Evolutionary conservation across 345 rosid species (phyloP), one percentile per base, ranked within the genome.

Genomic region (rapeseed (Brassica napus)): DNA sequence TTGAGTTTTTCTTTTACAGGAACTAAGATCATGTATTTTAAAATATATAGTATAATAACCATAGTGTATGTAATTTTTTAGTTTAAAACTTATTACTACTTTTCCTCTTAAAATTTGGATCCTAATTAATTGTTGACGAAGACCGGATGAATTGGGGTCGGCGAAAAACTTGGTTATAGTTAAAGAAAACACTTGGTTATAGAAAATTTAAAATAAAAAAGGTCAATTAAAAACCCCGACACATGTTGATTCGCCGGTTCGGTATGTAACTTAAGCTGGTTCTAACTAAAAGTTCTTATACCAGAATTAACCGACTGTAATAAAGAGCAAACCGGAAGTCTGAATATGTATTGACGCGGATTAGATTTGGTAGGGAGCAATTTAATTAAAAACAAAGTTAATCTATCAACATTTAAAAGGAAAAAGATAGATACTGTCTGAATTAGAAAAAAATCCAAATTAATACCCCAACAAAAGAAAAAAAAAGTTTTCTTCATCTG

Each of bases 61-160:
- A 42, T 78, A 71, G 47, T 78, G 21, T 5, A 61, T 14, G 10
- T 59, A 49, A 23, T 6, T 68, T 26, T 24, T 5, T 16, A 8
- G 14, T 52, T 34, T 8, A 32, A 16, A 16, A 24, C 47, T 18
- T 72, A 55, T 21, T 12, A 12, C 15, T 12, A 58, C 82, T 59
- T 79, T 66, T 72, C 21, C 60, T 44, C 11, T 8, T 12, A 31
- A 66, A 49, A 32, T 8, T 3, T 59, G 31, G 74, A 67, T 79
- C 73, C 74, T 79, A 73, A 60, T 52, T 68, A 74, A 52, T 8
- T 69, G 71, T 73, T 35, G 59, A 74, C 71, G 42, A 74, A 74
- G 78, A 79, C 82, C 75, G 63, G 66, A 62, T 68, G 74, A 74
- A 72, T 49, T 37, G 74, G 71, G 52, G 79, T 69, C 65, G 66